Percentiles rank a stretch among this genome's conserved stretches.
Evolutionary conservation across 2,329 filamentous ascomycete genomes (phyloP).

Genomic region (Hawksworthiomyces lignivorus): DNA sequence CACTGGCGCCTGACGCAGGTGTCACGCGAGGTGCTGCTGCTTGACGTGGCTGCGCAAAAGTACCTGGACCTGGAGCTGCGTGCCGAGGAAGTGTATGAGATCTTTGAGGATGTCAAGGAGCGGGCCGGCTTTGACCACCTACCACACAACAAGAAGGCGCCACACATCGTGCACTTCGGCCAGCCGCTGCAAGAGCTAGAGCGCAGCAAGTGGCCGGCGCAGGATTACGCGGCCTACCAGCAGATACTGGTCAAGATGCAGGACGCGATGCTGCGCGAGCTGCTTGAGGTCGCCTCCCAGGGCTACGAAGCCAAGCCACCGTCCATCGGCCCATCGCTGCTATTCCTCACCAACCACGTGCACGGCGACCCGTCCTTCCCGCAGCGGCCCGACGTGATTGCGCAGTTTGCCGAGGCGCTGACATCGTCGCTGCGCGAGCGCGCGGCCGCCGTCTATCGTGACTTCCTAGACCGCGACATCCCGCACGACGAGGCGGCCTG

Average conservation of each 20-base stretch:
- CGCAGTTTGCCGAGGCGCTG: slow-evolving; percentile 65
- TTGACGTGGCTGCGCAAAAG: slow-evolving; percentile 80
- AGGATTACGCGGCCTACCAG: slow-evolving; percentile 65
- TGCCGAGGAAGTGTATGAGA: slow-evolving; percentile 72
- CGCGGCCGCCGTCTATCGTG: slow-evolving; percentile 72
- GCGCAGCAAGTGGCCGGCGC: slow-evolving; percentile 57
- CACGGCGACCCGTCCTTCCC: slow-evolving; percentile 70
- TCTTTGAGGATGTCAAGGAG: slow-evolving; percentile 75
- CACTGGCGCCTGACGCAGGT: slow-evolving; percentile 86
- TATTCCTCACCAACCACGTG: slow-evolving; percentile 75
- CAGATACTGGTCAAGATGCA: slow-evolving; percentile 67
- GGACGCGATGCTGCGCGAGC: slow-evolving; percentile 73
- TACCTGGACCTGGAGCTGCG: slow-evolving; percentile 77
- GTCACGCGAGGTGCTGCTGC: slow-evolving; percentile 68
- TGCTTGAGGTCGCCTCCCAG: slow-evolving; percentile 75
- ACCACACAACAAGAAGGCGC: slow-evolving; percentile 56
- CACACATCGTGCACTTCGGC: slow-evolving; percentile 44
- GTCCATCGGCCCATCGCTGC: slow-evolving; percentile 61
- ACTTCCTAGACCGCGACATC: slow-evolving; percentile 70
- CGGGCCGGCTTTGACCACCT: slow-evolving; percentile 33
- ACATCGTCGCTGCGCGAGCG: slow-evolving; percentile 64
- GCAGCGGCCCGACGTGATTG: slow-evolving; percentile 59
- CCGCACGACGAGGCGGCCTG: slow-evolving; percentile 74
- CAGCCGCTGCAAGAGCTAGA: slow-evolving; percentile 48
- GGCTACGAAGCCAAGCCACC: slow-evolving; percentile 87